Percentiles rank a stretch among this genome's conserved stretches.
These are phyloP conservation scores for Alternaria brassicae DNA, from an alignment of 2,329 filamentous ascomycete genomes.

Conservation along the genomic window DNA sequence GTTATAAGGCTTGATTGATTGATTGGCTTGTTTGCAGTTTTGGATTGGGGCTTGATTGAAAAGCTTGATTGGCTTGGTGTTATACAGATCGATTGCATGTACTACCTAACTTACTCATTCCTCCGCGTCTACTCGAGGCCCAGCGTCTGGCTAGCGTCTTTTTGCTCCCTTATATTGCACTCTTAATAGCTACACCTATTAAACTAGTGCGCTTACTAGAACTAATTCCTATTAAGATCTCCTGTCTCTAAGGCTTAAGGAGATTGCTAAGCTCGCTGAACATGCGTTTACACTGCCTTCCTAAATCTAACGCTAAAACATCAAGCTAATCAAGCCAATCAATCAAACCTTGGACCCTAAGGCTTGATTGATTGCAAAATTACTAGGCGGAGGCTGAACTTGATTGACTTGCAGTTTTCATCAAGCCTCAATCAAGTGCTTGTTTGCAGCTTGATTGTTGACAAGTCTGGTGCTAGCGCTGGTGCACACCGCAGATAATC, in stretches of 20 bases:
- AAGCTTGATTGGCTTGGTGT: not conserved
- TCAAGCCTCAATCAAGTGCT: not conserved
- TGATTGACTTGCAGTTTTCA: not conserved
- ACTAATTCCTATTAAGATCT: too few relatives aligned
- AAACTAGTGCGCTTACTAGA: too few relatives aligned
- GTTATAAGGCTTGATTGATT: not conserved
- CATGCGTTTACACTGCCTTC: conserved; percentile 1
- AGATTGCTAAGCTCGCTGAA: conserved; percentile 13
- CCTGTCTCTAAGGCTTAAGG: conserved; percentile 1
- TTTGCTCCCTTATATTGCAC: too few relatives aligned
- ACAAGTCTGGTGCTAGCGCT: too few relatives aligned
- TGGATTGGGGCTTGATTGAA: not conserved
- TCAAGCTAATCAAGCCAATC: too few relatives aligned
- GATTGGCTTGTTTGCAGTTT: not conserved
- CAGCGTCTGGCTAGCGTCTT: not conserved
- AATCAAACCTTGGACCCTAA: too few relatives aligned
- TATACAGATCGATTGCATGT: too few relatives aligned
- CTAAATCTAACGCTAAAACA: too few relatives aligned
- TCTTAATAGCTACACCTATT: too few relatives aligned
- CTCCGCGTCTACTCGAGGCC: not conserved
- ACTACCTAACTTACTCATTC: too few relatives aligned
- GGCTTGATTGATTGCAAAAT: too few relatives aligned
- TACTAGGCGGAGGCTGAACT: not conserved
- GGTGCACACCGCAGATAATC: conserved; percentile 6
- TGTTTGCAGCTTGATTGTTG: not conserved